Percentiles rank a stretch among this genome's conserved stretches.
phyloP scores from a whole-genome alignment of 2,329 filamentous ascomycete species.

The Penicillium hordei region DNA sequence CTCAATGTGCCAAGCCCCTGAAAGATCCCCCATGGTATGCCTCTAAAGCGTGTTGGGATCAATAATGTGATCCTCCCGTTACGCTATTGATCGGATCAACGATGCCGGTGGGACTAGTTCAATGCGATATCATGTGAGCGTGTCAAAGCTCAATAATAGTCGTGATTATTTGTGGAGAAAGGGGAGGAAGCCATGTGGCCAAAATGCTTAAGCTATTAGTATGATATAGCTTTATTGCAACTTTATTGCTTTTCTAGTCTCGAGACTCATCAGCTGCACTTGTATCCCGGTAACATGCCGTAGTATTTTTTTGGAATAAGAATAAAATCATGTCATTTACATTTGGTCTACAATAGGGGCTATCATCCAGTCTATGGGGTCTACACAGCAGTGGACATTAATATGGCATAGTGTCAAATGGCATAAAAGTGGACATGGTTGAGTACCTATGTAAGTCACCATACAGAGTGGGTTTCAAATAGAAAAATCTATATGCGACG shows the following conservation, averaged over 20 bases:
- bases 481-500: background rate
- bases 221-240: background rate
- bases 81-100: constrained; percentile 5
- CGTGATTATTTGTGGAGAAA: background rate
- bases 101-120: background rate
- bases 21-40: background rate
- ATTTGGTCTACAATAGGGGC: background rate
- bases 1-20: background rate
- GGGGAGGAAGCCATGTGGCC: constrained; percentile 1
- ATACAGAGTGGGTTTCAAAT: background rate
- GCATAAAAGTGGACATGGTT: background rate
- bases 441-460: background rate
- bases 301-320: background rate
- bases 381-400: background rate
- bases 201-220: background rate
- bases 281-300: background rate
- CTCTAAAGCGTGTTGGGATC: background rate
- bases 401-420: background rate
- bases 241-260: background rate
- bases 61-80: constrained; percentile 6
- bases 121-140: background rate
- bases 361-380: background rate
- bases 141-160: constrained; percentile 5
- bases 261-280: background rate
- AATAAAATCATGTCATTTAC: background rate